These are phyloP conservation scores for Pulveroboletus frians DNA, from an alignment of 768 basidiomycete species.

Conservation along the genomic window DNA sequence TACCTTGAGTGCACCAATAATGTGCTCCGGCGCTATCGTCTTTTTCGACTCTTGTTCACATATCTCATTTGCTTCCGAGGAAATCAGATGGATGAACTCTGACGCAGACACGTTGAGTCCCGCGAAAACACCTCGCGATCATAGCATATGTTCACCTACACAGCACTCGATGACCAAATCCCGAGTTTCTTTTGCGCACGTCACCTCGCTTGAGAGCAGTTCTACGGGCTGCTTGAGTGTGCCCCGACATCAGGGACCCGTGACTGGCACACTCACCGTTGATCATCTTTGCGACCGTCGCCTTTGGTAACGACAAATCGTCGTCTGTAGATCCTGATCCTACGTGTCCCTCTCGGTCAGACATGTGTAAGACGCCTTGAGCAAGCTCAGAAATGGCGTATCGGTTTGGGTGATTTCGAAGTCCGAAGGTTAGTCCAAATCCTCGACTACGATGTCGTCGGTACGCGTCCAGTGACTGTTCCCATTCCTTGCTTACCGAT, in stretches of 20 bases:
- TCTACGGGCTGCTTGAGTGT: conserved; percentile 45
- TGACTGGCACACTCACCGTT: conserved; percentile 48
- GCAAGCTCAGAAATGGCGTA: background rate
- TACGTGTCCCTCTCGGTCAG: conserved; percentile 80
- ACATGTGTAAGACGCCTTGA: conserved; percentile 51
- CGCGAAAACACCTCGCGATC: conserved; percentile 3
- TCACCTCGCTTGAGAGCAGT: conserved; percentile 78
- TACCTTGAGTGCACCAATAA: conserved; percentile 86
- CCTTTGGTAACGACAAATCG: conserved; percentile 92
- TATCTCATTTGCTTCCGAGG: conserved; percentile 95
- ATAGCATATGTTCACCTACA: conserved; percentile 74
- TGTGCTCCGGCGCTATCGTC: conserved; percentile 97
- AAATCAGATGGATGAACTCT: conserved; percentile 99
- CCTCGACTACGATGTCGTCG: conserved; percentile 14
- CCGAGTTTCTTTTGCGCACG: conserved; percentile 92
- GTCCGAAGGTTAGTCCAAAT: conserved; percentile 28
- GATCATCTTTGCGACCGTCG: conserved; percentile 97
- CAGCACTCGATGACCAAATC: conserved; percentile 98
- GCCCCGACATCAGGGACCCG: background rate
- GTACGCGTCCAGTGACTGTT: background rate
- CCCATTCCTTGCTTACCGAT: conserved; percentile 6
- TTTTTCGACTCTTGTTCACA: conserved; percentile 98
- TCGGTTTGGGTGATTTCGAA: conserved; percentile 31
- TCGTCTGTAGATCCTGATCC: conserved; percentile 72
- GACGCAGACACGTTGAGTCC: conserved; percentile 14